Evolutionary conservation across 73 alveolate genomes (phyloP).

Genomic region (Effrenium voratum): DNA sequence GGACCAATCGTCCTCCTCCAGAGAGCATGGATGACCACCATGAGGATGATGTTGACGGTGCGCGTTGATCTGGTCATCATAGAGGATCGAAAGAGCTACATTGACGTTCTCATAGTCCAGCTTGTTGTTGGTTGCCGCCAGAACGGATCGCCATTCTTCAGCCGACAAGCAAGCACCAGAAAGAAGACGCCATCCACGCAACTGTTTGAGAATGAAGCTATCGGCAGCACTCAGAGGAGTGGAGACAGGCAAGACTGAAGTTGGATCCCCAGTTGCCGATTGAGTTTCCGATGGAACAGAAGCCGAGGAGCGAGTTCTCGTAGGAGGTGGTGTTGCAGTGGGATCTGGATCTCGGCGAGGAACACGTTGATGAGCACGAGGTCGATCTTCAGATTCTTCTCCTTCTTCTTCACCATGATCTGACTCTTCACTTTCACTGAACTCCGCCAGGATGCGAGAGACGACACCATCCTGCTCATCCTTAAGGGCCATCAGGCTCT

Average conservation of each 20-base stretch:
- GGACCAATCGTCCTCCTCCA: not conserved
- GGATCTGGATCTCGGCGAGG: no score
- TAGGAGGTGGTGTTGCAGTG: no score
- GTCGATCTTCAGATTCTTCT: no score
- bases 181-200: slow-evolving; percentile 26
- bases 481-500: not conserved
- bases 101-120: slow-evolving; percentile 1
- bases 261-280: no score
- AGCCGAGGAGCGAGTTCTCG: no score
- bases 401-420: no score
- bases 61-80: not conserved
- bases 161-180: not conserved
- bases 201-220: not conserved
- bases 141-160: not conserved
- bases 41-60: not conserved
- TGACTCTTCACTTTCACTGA: no score
- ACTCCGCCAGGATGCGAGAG: no score
- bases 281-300: no score
- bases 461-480: not conserved
- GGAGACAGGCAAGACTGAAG: no score
- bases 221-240: not conserved
- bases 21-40: not conserved
- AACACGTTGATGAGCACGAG: no score
- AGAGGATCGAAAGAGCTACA: slow-evolving; percentile 6
- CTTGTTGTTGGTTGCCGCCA: not conserved